Percentiles rank a stretch among this genome's conserved stretches.
Conservation (phyloP, 768 basidiomycete species). For the Lyophyllum semitale region DNA sequence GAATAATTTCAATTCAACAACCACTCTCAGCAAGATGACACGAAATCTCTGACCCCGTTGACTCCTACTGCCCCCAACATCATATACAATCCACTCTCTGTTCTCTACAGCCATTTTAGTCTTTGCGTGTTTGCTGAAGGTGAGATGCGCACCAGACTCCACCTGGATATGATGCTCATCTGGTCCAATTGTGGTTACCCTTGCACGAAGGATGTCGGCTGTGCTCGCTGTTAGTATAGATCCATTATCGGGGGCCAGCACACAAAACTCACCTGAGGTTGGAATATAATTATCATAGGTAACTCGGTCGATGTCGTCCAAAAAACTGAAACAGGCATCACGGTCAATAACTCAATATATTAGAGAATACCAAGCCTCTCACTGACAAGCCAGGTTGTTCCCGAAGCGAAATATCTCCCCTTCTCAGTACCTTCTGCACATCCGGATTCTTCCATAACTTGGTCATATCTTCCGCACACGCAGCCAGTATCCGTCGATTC, state of each 20-base stretch:
- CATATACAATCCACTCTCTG: conserved; percentile 64
- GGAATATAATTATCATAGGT: conserved; percentile 54
- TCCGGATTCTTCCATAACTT: conserved; percentile 51
- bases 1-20: neutral
- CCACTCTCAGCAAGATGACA: neutral
- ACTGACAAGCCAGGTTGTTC: conserved; percentile 68
- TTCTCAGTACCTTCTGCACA: conserved; percentile 44
- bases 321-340: conserved; percentile 44
- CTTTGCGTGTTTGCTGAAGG: neutral
- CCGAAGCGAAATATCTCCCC: conserved; percentile 47
- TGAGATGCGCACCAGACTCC: conserved; percentile 26
- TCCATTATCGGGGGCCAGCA: neutral
- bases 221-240: conserved; percentile 1
- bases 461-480: conserved; percentile 55
- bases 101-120: conserved; percentile 12
- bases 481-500: conserved; percentile 49
- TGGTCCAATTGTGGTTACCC: conserved; percentile 64
- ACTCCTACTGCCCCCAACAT: conserved; percentile 62
- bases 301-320: conserved; percentile 55
- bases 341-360: neutral
- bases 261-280: conserved; percentile 41
- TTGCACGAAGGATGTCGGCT: conserved; percentile 68
- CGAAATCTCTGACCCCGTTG: conserved; percentile 48
- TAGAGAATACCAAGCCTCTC: neutral
- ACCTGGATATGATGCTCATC: conserved; percentile 64